phyloP scores from a whole-genome alignment of 169 alveolate genomes.

The Cardiosporidium cionae region DNA sequence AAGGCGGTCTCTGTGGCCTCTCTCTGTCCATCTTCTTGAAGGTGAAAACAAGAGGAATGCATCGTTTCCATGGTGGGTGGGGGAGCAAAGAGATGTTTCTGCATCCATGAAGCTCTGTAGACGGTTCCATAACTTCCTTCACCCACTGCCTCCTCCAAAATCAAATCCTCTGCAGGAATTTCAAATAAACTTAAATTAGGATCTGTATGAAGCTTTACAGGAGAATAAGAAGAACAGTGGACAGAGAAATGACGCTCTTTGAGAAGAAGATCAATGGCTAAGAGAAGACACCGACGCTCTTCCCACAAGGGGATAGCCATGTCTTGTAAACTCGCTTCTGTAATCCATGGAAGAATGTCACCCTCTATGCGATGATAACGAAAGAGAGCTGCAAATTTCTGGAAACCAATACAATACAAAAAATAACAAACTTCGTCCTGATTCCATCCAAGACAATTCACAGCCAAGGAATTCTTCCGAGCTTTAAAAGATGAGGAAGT shows the following conservation, averaged over 20 bases:
- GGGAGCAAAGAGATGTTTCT: conserved; percentile 35
- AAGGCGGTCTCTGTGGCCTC: too few species aligned
- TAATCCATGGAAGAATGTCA: conserved; percentile 27
- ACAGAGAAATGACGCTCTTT: conserved; percentile 31
- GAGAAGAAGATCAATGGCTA: conserved; percentile 26
- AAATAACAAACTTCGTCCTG: conserved; percentile 28
- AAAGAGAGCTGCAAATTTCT: conserved; percentile 8
- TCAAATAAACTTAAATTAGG: conserved; percentile 5
- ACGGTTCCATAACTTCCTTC: conserved; percentile 76
- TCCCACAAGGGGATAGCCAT: conserved; percentile 32
- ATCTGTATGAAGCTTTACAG: conserved; percentile 16
- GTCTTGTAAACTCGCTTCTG: conserved; percentile 28
- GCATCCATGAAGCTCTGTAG: conserved; percentile 54
- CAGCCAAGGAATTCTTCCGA: conserved; percentile 26
- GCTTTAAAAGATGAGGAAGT: too few species aligned
- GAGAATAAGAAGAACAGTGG: conserved; percentile 24
- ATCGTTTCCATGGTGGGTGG: too few species aligned
- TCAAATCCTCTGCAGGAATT: conserved; percentile 37
- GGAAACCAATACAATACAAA: conserved; percentile 30
- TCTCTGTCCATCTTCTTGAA: conserved; percentile 43
- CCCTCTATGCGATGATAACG: conserved; percentile 39
- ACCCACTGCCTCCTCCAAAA: conserved; percentile 49
- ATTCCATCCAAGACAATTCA: conserved; percentile 36
- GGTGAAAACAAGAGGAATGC: too few species aligned
- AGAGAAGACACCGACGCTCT: conserved; percentile 29